Evolutionary conservation across 208 protist genomes (phyloP).

Genomic region (Endotrypanum monterogeii): DNA sequence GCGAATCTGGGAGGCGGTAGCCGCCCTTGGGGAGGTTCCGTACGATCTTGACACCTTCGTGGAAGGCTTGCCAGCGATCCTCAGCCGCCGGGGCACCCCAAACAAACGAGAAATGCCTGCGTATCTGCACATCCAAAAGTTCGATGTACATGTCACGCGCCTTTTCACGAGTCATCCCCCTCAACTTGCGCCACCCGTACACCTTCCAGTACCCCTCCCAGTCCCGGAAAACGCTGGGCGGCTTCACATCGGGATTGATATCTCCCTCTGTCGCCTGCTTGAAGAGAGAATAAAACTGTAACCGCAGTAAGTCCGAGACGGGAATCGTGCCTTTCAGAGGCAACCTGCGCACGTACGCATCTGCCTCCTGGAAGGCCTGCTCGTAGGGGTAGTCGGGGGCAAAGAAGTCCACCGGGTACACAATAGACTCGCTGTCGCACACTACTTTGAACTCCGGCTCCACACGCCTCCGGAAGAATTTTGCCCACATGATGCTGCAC

Average conservation of each 20-base stretch:
- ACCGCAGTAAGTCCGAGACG: slow-evolving; percentile 83
- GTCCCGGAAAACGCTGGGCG: slow-evolving; percentile 37
- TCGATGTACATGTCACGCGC: slow-evolving; percentile 89
- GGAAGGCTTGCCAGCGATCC: slow-evolving; percentile 50
- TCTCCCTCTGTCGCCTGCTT: slow-evolving; percentile 89
- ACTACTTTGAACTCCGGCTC: slow-evolving; percentile 28
- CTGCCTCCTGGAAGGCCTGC: slow-evolving; percentile 52
- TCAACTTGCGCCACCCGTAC: slow-evolving; percentile 84
- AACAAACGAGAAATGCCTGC: slow-evolving; percentile 28
- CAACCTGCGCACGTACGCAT: slow-evolving; percentile 65
- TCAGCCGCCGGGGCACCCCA: slow-evolving; percentile 28
- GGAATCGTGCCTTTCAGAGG: slow-evolving; percentile 62
- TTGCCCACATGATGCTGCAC: slow-evolving; percentile 4
- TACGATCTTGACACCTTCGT: slow-evolving; percentile 52
- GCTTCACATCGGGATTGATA: slow-evolving; percentile 69
- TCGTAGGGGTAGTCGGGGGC: slow-evolving; percentile 27
- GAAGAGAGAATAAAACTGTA: slow-evolving; percentile 87
- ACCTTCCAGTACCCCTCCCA: slow-evolving; percentile 89
- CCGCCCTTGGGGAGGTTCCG: slow-evolving; percentile 60
- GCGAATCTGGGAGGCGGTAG: slow-evolving; percentile 69
- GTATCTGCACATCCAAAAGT: slow-evolving; percentile 35
- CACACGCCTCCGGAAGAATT: slow-evolving; percentile 17
- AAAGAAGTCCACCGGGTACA: slow-evolving; percentile 40
- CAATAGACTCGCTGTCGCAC: slow-evolving; percentile 22
- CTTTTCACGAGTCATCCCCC: slow-evolving; percentile 85